These are phyloP conservation scores for Ogataea thermomethanolica DNA, from an alignment of 805 yeast genomes.

Conservation along the genomic window DNA sequence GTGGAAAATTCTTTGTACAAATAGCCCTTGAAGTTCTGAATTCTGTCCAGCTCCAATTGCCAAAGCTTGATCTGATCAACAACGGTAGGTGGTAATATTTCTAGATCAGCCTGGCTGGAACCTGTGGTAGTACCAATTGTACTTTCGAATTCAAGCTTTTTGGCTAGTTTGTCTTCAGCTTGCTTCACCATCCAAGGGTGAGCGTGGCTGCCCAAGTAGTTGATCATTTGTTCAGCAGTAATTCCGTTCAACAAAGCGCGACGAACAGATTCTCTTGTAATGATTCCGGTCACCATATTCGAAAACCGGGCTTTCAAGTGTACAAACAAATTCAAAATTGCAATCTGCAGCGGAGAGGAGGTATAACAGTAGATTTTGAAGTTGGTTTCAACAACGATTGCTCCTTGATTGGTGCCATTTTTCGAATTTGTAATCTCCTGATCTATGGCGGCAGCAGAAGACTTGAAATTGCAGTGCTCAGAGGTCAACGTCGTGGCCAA, in stretches of 20 bases:
- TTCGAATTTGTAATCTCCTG: constrained; percentile 47
- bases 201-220: constrained; percentile 86
- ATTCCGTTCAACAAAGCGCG: constrained; percentile 83
- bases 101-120: constrained; percentile 43
- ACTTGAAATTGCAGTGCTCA: constrained; percentile 65
- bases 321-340: constrained; percentile 83
- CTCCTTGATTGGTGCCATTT: constrained; percentile 43
- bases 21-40: constrained; percentile 81
- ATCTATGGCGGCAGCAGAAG: constrained; percentile 74
- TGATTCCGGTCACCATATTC: constrained; percentile 89
- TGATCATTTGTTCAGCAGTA: constrained; percentile 90
- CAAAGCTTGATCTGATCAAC: constrained; percentile 92
- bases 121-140: constrained; percentile 41
- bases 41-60: constrained; percentile 95
- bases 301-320: constrained; percentile 80
- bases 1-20: constrained; percentile 81
- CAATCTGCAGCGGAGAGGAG: constrained; percentile 90
- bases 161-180: constrained; percentile 66
- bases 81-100: constrained; percentile 89
- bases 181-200: constrained; percentile 83
- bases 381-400: constrained; percentile 88
- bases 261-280: constrained; percentile 89
- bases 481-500: constrained; percentile 87
- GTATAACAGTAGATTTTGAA: constrained; percentile 92
- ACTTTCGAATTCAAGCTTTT: constrained; percentile 61